Base-by-base conservation (phyloP, 352 stramenopile genomes). In the Globisporangium canariense region DNA sequence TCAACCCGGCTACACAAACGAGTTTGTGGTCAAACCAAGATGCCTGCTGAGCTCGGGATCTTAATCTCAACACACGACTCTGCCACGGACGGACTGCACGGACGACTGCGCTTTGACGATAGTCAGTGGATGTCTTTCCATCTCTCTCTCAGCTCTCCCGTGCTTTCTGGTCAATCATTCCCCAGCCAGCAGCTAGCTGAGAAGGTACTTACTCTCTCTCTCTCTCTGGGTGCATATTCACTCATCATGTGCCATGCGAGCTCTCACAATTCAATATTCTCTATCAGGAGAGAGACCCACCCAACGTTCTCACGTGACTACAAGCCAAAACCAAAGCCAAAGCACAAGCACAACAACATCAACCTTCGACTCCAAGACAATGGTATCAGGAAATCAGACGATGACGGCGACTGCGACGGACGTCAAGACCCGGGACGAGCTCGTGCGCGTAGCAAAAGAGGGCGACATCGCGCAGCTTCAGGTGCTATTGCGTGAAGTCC, bases 381-480 rank as follows among this genome's bases (percentile, higher is more conserved):
- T 60, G 55, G 36, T 60, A 49, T 49, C 55, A 55, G 41, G 10
- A 14, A n/a, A 47, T 0, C 41, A 11, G 32, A 43, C 22, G 16
- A 43, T 43, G 14, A 20, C 51, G 9, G 25, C 38, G n/a, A 30
- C 9, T 1, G 25, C 38, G n/a, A 45, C 9, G 11, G 6, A 43
- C 41, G n/a, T 32, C 22, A n/a, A 45, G 14, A 51, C 32, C 11
- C 57, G 57, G n/a, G 57, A 62, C 28, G 57, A 62, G 57, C 7
- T 62, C 57, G 43, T 62, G 28, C 30, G 41, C 4, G 57, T 43
- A 54, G 43, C 57, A 10, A 62, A 62, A 41, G 57, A 55, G 4
- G 57, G 57, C 30, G 57, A 55, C 43, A n/a, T 62, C 16, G 14
- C n/a, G 16, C 18, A 51, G 45, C n/a, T 62, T 28, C 25, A 28